phyloP scores from a whole-genome alignment of 371 early-diverging fungal species.

The Apophysomyces variabilis region DNA sequence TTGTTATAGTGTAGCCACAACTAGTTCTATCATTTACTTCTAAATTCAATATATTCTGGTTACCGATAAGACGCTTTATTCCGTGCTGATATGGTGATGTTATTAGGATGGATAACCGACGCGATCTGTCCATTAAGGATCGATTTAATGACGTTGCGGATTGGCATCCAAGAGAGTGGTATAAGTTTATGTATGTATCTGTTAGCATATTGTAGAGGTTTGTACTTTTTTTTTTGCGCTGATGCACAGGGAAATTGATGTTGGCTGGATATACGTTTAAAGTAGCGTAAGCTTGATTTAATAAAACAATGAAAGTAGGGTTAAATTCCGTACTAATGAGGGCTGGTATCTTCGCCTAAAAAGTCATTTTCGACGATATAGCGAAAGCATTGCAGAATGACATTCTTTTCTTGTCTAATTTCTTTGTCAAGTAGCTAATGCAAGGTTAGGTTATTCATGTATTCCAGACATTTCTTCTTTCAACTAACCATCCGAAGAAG shows the following conservation, averaged over 20 bases:
- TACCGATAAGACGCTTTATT: too few species aligned
- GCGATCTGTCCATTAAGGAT: too few species aligned
- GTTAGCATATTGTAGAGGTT: background rate
- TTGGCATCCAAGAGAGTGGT: too few species aligned
- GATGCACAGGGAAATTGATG: background rate
- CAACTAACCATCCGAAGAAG: slow-evolving; percentile 49
- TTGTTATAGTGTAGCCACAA: too few species aligned
- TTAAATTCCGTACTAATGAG: background rate
- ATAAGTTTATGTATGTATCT: too few species aligned
- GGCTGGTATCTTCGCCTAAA: slow-evolving; percentile 5
- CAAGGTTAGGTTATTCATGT: background rate
- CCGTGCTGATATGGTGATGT: too few species aligned
- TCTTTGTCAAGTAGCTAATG: slow-evolving; percentile 54
- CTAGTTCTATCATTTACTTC: too few species aligned
- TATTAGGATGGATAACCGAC: too few species aligned
- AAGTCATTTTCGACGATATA: slow-evolving; percentile 45
- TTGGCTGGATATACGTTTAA: too few species aligned
- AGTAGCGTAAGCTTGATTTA: too few species aligned
- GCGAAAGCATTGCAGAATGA: slow-evolving; percentile 52
- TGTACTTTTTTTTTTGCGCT: background rate
- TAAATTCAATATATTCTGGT: too few species aligned
- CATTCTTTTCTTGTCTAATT: slow-evolving; percentile 56
- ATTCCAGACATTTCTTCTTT: background rate
- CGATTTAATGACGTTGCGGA: too few species aligned
- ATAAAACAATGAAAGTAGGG: background rate